phyloP scores from a whole-genome alignment of 768 basidiomycete species.

The Pleurotus tuoliensis region DNA sequence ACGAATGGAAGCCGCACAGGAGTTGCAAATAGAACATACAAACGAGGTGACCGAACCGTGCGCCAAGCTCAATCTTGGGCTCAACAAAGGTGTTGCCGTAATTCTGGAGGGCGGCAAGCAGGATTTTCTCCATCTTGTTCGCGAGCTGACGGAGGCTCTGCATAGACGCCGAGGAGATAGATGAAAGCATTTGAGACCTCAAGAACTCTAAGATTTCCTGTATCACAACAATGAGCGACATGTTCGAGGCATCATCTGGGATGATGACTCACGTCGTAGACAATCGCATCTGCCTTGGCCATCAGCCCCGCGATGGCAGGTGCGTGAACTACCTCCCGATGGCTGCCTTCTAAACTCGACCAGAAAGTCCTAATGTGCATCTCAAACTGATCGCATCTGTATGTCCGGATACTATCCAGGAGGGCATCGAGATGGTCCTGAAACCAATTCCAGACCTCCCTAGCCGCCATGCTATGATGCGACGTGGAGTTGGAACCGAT shows the following conservation, averaged over 20 bases:
- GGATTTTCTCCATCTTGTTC: slow-evolving; percentile 88
- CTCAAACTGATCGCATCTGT: slow-evolving; percentile 89
- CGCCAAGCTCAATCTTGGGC: slow-evolving; percentile 87
- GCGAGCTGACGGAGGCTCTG: slow-evolving; percentile 76
- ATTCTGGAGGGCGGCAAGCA: slow-evolving; percentile 73
- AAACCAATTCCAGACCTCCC: slow-evolving; percentile 91
- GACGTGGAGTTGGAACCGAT: slow-evolving; percentile 72
- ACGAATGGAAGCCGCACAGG: neutral
- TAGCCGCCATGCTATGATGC: slow-evolving; percentile 72
- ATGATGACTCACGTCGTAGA: slow-evolving; percentile 74
- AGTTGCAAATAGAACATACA: slow-evolving; percentile 44
- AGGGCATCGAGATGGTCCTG: slow-evolving; percentile 85
- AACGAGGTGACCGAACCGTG: slow-evolving; percentile 87
- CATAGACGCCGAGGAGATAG: slow-evolving; percentile 64
- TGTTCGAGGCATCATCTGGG: slow-evolving; percentile 8
- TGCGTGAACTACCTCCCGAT: slow-evolving; percentile 86
- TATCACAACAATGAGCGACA: slow-evolving; percentile 14
- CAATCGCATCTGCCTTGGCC: slow-evolving; percentile 85
- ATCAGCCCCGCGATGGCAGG: slow-evolving; percentile 86
- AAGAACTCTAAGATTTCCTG: slow-evolving; percentile 87
- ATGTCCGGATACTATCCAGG: slow-evolving; percentile 69
- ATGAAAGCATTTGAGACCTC: slow-evolving; percentile 79
- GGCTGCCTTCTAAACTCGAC: slow-evolving; percentile 66
- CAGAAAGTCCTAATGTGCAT: slow-evolving; percentile 85
- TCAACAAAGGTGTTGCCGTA: slow-evolving; percentile 90